A percentile compares a stretch with the other conserved stretches of the same genome.
phyloP scores from a whole-genome alignment of 169 alveolate genomes.

The Cryptosporidium bovis region DNA sequence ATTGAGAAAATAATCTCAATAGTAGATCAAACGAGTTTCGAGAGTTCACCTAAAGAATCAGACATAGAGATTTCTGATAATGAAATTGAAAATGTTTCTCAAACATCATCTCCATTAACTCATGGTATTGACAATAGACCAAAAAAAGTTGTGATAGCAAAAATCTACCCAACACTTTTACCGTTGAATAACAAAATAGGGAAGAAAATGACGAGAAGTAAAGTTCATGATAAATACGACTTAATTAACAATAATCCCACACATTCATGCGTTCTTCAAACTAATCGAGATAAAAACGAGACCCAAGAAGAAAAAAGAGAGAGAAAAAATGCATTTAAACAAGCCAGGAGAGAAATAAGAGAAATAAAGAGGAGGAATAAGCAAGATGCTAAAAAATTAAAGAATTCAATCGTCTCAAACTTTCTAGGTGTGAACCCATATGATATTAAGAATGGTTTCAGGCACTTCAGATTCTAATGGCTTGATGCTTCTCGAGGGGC shows the following conservation, averaged over 20 bases:
- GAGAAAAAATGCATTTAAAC: conserved; percentile 83
- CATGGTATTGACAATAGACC: conserved; percentile 9
- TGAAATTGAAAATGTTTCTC: conserved; percentile 2
- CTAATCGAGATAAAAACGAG: conserved; percentile 79
- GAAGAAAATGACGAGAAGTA: too few relatives aligned
- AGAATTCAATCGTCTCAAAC: conserved; percentile 12
- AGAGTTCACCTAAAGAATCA: not conserved
- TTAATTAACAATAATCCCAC: not conserved
- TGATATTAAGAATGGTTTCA: conserved; percentile 57
- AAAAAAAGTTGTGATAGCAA: not conserved
- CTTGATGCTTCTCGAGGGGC: conserved; percentile 9
- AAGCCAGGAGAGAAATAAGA: conserved; percentile 83
- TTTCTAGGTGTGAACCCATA: conserved; percentile 8
- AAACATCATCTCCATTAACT: not conserved
- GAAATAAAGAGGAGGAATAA: conserved; percentile 84
- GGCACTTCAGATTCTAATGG: conserved; percentile 37
- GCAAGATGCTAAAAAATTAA: conserved; percentile 44
- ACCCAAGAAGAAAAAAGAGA: conserved; percentile 84
- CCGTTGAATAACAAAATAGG: too few relatives aligned
- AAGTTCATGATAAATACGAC: too few relatives aligned
- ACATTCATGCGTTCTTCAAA: conserved; percentile 48
- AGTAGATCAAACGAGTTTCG: conserved; percentile 33
- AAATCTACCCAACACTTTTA: not conserved
- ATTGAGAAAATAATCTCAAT: conserved; percentile 49
- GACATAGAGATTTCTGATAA: not conserved